Evolutionary conservation across 129 eudicot genomes (phyloP).

Genomic region (Ambrosia artemisiifolia): DNA sequence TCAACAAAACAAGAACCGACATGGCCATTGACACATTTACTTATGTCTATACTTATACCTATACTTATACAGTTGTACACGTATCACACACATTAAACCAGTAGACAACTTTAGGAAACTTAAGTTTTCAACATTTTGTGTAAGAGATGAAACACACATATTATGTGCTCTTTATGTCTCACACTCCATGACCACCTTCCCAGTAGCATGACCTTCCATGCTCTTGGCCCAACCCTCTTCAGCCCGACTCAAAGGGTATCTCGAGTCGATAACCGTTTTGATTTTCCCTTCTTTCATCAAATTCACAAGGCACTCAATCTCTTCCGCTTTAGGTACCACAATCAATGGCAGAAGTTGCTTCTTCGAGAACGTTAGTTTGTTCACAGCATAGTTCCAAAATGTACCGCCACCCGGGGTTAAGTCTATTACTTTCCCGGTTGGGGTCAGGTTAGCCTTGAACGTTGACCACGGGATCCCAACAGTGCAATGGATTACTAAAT

Average conservation of each 20-base stretch:
- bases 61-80: neutral
- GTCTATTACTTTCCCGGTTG: constrained; percentile 53
- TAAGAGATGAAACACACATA: neutral
- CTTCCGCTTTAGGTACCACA: constrained; percentile 38
- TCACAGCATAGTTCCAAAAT: constrained; percentile 49
- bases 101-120: neutral
- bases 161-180: neutral
- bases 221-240: constrained; percentile 74
- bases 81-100: neutral
- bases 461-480: constrained; percentile 55
- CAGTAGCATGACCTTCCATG: constrained; percentile 81
- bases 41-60: neutral
- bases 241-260: constrained; percentile 48
- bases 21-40: neutral
- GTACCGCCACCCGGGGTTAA: constrained; percentile 43
- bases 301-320: constrained; percentile 46
- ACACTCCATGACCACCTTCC: constrained; percentile 69
- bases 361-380: constrained; percentile 58
- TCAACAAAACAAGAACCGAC: neutral
- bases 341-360: constrained; percentile 52
- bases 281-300: constrained; percentile 62
- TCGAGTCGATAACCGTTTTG: constrained; percentile 59
- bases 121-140: neutral
- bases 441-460: constrained; percentile 43
- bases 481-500: constrained; percentile 49